Evolutionary conservation across 2,329 filamentous ascomycete species (phyloP).

Genomic region (Ophiocordyceps australis): DNA sequence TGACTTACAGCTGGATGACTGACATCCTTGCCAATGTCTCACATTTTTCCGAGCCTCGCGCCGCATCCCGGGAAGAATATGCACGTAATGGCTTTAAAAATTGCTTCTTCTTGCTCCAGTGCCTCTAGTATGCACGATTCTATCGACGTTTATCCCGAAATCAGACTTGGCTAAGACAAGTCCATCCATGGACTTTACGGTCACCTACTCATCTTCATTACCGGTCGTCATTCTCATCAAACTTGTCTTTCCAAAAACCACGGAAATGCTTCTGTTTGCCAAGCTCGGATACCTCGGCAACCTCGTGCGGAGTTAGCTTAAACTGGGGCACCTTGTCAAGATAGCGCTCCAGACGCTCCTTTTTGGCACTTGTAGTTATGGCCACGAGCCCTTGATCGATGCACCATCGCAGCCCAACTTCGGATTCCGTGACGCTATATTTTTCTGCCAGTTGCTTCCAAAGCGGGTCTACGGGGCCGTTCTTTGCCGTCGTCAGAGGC

Average conservation of each 20-base stretch:
- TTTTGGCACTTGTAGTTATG: constrained; percentile 40
- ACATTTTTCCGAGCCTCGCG: too few species aligned
- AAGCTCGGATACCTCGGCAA: constrained; percentile 32
- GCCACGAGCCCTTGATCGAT: constrained; percentile 40
- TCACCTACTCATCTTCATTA: too few species aligned
- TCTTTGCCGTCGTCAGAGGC: constrained; percentile 24
- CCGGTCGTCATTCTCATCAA: constrained; percentile 28
- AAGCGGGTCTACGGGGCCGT: constrained; percentile 32
- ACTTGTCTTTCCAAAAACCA: constrained; percentile 36
- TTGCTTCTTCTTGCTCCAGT: too few species aligned
- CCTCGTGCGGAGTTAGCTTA: constrained; percentile 39
- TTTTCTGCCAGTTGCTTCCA: constrained; percentile 34
- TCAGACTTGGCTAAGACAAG: too few species aligned
- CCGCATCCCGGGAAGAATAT: too few species aligned
- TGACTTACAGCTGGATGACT: too few species aligned
- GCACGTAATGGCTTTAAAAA: too few species aligned
- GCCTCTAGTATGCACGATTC: too few species aligned
- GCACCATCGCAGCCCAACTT: constrained; percentile 40
- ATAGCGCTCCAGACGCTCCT: constrained; percentile 38
- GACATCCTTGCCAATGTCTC: too few species aligned
- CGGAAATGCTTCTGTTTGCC: constrained; percentile 44
- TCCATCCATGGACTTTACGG: too few species aligned
- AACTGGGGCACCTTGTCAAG: constrained; percentile 30
- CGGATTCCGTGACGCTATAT: constrained; percentile 36
- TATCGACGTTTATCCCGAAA: too few species aligned